Evolutionary conservation across 106 monocot genomes (phyloP).

Genomic region (Dioscorea dumetorum): DNA sequence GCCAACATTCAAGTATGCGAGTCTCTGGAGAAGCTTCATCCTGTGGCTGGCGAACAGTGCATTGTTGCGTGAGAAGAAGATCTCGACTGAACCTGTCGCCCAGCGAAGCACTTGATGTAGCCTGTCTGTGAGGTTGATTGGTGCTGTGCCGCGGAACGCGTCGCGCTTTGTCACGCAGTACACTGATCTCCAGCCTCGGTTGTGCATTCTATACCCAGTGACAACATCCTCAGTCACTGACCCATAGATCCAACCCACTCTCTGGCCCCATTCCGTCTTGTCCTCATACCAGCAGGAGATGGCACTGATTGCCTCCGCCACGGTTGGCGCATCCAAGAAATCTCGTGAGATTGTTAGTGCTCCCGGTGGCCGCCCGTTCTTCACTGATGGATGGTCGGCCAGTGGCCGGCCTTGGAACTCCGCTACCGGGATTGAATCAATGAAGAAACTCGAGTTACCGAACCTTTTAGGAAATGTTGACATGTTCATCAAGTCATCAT

Average conservation of each 20-base stretch:
- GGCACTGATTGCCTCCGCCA: slow-evolving; percentile 67
- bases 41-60: slow-evolving; percentile 52
- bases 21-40: slow-evolving; percentile 61
- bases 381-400: slow-evolving; percentile 64
- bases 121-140: slow-evolving; percentile 87
- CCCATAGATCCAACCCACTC: slow-evolving; percentile 82
- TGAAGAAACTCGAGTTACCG: slow-evolving; percentile 63
- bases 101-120: slow-evolving; percentile 77
- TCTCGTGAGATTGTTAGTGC: slow-evolving; percentile 43
- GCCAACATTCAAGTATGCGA: slow-evolving; percentile 88
- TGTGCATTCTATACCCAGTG: slow-evolving; percentile 86
- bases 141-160: slow-evolving; percentile 90
- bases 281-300: slow-evolving; percentile 88
- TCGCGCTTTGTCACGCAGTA: slow-evolving; percentile 95
- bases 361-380: slow-evolving; percentile 58
- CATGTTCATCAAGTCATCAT: slow-evolving; percentile 51
- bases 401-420: slow-evolving; percentile 72
- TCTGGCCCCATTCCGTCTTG: slow-evolving; percentile 71
- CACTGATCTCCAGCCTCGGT: slow-evolving; percentile 66
- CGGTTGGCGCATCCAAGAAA: slow-evolving; percentile 62
- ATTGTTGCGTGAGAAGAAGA: slow-evolving; percentile 84
- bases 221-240: slow-evolving; percentile 92
- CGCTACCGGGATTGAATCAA: slow-evolving; percentile 68
- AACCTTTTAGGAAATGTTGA: slow-evolving; percentile 74
- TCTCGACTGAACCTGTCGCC: slow-evolving; percentile 81